Evolutionary conservation across 192 early-diverging fungal species (phyloP), one percentile per base, ranked within the genome.

Genomic region (Coemansia sp.): DNA sequence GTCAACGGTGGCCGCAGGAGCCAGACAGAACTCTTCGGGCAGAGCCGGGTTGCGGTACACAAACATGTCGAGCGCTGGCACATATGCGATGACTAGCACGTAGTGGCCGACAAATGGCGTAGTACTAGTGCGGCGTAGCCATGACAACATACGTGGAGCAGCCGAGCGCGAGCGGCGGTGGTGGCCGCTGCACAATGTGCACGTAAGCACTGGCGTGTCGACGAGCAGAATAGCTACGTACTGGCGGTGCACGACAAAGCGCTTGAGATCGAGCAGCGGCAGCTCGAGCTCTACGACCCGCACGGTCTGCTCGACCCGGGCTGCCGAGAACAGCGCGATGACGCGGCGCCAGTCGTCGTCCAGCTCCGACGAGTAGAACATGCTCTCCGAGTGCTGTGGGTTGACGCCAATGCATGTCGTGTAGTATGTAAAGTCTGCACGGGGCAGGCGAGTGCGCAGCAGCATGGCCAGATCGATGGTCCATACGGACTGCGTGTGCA

Each of bases 341-440:
- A 96, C 85, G 25, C 92, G 80, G 16, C 70, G 84, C 41, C 86
- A 84, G 71, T 96, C 94, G 29, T 83, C 86, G 41, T 86, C 83
- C 59, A 90, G 72, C 11, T 83, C 83, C 19, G 84, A 83, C 56
- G 79, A 75, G 72, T 96, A 96, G 69, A 94, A 94, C 26, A 69
- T 80, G 52, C 86, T 54, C 6, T 43, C 35, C 9, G 85, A 64
- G 69, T 94, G 86, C 37, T 91, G 86, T 41, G 85, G 87, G 65
- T 94, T 90, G 65, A 89, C 86, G 23, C 94, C 94, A 6, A 90
- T 84, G 67, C 88, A 92, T 50, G 87, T 87, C 7, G 94, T 96
- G 72, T 96, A 96, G 68, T 92, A 94, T 1, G 93, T 94, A 73
- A 96, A 96, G 80, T 96, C 93, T 1, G 80, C 72, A 4, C 86